Conservation (phyloP, 208 protist genomes). For the Phytomonas sp. region DNA sequence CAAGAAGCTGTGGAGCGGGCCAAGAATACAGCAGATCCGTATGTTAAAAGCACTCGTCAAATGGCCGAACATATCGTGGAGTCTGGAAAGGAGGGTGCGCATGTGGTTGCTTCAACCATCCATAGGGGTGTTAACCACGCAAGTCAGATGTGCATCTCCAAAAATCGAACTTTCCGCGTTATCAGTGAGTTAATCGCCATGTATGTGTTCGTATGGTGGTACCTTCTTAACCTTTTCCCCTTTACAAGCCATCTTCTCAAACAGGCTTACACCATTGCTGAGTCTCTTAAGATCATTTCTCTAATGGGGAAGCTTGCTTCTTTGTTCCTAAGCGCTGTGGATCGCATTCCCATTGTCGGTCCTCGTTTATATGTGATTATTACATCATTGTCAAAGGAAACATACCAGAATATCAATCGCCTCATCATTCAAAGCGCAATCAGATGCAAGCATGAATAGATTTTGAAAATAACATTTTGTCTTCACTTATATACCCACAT, state of each 20-base stretch:
- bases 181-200: neutral
- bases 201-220: neutral
- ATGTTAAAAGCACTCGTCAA: neutral
- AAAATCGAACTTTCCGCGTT: neutral
- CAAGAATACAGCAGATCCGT: neutral
- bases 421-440: neutral
- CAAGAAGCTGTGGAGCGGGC: neutral
- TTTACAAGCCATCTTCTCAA: neutral
- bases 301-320: neutral
- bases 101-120: neutral
- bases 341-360: neutral
- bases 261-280: neutral
- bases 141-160: neutral
- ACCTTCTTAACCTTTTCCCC: neutral
- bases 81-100: neutral
- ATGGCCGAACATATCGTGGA: neutral
- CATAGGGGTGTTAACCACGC: neutral
- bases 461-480: neutral
- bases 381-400: neutral
- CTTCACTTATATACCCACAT: neutral
- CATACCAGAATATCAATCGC: neutral
- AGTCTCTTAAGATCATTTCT: neutral
- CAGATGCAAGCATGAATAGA: neutral
- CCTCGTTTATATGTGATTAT: neutral
- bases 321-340: neutral